Conservation (phyloP, 495 filamentous ascomycete genomes). For the Aspergillus sclerotioniger region DNA sequence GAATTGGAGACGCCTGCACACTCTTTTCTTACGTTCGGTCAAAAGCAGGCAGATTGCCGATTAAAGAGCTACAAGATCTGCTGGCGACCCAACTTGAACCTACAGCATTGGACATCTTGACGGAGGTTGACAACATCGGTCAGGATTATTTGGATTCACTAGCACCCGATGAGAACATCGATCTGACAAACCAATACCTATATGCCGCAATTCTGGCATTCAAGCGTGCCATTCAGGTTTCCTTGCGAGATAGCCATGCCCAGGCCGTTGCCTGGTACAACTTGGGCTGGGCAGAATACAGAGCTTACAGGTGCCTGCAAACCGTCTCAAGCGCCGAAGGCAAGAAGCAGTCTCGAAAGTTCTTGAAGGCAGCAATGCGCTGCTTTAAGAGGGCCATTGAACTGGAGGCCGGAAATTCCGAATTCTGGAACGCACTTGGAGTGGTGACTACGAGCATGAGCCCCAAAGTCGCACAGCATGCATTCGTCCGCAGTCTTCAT, state of each 20-base stretch:
- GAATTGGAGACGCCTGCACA: slow-evolving; percentile 83
- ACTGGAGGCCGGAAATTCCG: slow-evolving; percentile 87
- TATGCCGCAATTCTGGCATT: slow-evolving; percentile 76
- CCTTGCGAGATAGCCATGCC: slow-evolving; percentile 75
- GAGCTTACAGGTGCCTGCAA: slow-evolving; percentile 65
- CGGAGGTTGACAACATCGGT: slow-evolving; percentile 70
- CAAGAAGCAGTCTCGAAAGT: slow-evolving; percentile 52
- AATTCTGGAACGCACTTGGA: slow-evolving; percentile 97
- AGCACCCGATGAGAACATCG: slow-evolving; percentile 39
- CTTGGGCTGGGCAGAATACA: slow-evolving; percentile 88
- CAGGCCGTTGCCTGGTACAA: slow-evolving; percentile 97
- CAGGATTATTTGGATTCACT: slow-evolving; percentile 38
- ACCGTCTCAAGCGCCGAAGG: slow-evolving; percentile 32
- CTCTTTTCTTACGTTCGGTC: slow-evolving; percentile 76
- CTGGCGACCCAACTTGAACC: slow-evolving; percentile 51
- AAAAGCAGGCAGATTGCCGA: slow-evolving; percentile 57
- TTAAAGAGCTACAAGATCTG: slow-evolving; percentile 51
- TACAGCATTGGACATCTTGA: slow-evolving; percentile 58
- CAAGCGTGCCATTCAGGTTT: slow-evolving; percentile 77
- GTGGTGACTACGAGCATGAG: slow-evolving; percentile 83
- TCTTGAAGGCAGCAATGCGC: slow-evolving; percentile 76
- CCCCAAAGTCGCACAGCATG: slow-evolving; percentile 86
- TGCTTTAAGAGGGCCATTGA: slow-evolving; percentile 98
- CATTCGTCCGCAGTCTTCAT: slow-evolving; percentile 87
- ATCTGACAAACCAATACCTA: slow-evolving; percentile 42